Evolutionary conservation across 495 filamentous ascomycete species (phyloP).

Genomic region (Aspergillus homomorphus): DNA sequence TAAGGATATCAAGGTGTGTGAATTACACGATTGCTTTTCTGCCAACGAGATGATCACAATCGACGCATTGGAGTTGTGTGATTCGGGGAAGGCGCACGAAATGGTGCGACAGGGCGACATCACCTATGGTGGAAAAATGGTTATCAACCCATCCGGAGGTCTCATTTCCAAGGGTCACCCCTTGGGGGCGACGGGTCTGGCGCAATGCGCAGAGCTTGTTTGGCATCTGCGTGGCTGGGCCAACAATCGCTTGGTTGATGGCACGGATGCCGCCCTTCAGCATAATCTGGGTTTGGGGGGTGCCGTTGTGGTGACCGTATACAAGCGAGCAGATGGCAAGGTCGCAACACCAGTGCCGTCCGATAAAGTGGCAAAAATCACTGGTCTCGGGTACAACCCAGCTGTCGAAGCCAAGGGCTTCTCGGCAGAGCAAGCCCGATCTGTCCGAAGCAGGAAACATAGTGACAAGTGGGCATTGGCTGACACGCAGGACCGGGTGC

Average conservation of each 20-base stretch:
- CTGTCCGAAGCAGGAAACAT: conserved; percentile 66
- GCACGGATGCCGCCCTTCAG: conserved; percentile 73
- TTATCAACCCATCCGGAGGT: conserved; percentile 92
- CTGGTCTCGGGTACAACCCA: conserved; percentile 84
- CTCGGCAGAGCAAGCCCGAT: conserved; percentile 68
- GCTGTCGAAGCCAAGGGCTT: conserved; percentile 86
- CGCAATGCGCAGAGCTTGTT: conserved; percentile 91
- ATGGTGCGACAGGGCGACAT: conserved; percentile 86
- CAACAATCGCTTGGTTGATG: conserved; percentile 73
- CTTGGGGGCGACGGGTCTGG: conserved; percentile 86
- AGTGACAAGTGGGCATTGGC: conserved; percentile 70
- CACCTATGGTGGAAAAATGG: conserved; percentile 82
- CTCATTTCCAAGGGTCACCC: conserved; percentile 96
- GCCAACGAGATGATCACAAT: conserved; percentile 90
- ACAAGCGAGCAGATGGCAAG: conserved; percentile 80
- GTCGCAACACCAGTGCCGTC: conserved; percentile 53
- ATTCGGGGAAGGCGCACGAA: conserved; percentile 84
- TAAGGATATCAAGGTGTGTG: conserved; percentile 75
- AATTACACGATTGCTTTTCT: conserved; percentile 96
- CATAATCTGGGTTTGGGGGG: conserved; percentile 94
- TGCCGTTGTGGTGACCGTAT: conserved; percentile 86
- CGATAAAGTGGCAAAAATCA: conserved; percentile 57
- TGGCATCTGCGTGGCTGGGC: conserved; percentile 98
- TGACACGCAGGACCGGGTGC: conserved; percentile 68
- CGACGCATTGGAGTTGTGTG: conserved; percentile 78